Percentiles rank a stretch among this genome's conserved stretches.
Conservation (phyloP, 2,329 filamentous ascomycete species). For the Didymella sp. region DNA sequence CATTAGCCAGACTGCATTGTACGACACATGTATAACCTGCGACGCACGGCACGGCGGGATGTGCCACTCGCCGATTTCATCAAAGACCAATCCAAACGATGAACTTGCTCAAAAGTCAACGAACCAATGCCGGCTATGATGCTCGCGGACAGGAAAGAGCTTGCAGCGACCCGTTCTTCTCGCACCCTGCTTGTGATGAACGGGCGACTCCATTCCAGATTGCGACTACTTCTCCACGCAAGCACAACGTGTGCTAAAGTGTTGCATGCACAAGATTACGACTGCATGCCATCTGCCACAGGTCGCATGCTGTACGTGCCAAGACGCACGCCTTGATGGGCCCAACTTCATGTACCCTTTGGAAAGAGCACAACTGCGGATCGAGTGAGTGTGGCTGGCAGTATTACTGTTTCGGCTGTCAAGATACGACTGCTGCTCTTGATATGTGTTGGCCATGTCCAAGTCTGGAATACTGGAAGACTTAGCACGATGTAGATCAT, state of each 20-base stretch:
- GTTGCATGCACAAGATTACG: constrained; percentile 23
- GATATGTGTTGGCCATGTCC: neutral
- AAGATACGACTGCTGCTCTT: constrained; percentile 3
- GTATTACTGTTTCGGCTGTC: constrained; percentile 15
- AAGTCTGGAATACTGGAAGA: neutral
- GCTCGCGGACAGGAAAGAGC: constrained; percentile 10
- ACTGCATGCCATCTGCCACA: constrained; percentile 20
- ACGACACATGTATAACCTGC: constrained; percentile 12
- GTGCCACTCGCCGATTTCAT: neutral
- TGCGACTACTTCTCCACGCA: neutral
- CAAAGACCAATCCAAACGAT: neutral
- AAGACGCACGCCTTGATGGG: constrained; percentile 16
- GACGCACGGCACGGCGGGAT: neutral
- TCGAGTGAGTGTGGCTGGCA: constrained; percentile 9
- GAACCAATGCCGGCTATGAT: neutral
- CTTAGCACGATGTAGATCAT: neutral
- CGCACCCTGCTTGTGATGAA: neutral
- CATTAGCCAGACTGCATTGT: constrained; percentile 9
- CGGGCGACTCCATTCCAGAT: neutral
- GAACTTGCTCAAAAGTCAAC: constrained; percentile 12
- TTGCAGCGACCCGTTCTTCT: constrained; percentile 1
- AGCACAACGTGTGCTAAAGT: constrained; percentile 9
- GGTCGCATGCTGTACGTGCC: constrained; percentile 21
- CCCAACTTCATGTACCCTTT: constrained; percentile 11
- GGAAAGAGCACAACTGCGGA: constrained; percentile 7